phyloP scores from a whole-genome alignment of 2,329 filamentous ascomycete species.

The Cladosporium sp. region DNA sequence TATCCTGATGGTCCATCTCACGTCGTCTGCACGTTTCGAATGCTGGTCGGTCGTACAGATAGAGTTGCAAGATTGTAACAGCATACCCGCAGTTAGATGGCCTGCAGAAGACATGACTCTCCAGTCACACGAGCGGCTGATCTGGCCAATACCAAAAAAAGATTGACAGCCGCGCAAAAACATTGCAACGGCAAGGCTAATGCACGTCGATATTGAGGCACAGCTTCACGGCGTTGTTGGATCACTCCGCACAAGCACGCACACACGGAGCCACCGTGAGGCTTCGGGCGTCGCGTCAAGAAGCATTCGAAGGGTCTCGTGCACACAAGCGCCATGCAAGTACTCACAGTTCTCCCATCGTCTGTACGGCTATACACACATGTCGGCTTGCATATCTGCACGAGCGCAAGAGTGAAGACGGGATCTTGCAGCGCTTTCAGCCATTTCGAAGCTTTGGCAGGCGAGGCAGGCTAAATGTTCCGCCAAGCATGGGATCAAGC shows the following conservation, averaged over 20 bases:
- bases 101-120: background rate
- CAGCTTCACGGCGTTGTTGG: background rate
- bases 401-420: background rate
- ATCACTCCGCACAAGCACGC: background rate
- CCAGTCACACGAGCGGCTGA: background rate
- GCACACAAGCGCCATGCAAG: background rate
- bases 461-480: conserved; percentile 1
- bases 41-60: background rate
- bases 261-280: background rate
- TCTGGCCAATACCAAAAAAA: background rate
- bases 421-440: background rate
- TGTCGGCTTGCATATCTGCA: background rate
- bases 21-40: background rate
- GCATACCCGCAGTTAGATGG: background rate
- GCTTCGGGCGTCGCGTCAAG: background rate
- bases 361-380: background rate
- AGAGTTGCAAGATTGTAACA: background rate
- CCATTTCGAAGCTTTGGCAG: background rate
- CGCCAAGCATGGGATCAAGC: background rate
- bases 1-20: background rate
- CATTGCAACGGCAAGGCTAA: background rate
- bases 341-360: background rate
- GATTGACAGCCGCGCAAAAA: background rate
- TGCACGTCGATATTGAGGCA: conserved; percentile 4
- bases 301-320: background rate